phyloP scores from a whole-genome alignment of 129 eudicot species.

The Daucus carota region DNA sequence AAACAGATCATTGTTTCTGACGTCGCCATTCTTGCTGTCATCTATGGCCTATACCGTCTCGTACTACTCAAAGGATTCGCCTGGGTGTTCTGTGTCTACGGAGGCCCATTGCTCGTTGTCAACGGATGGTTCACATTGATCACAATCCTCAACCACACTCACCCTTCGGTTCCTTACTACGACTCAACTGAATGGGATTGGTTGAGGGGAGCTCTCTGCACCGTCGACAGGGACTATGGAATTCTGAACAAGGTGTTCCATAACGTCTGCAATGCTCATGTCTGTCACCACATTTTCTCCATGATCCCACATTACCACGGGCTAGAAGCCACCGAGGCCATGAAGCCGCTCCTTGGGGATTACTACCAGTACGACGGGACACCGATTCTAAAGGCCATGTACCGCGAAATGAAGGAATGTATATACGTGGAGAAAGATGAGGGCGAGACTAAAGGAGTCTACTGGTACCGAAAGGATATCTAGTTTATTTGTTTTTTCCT shows the following conservation, averaged over 20 bases:
- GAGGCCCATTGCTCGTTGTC: neutral
- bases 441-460: neutral
- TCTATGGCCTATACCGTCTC: neutral
- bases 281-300: neutral
- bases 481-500: too few relatives aligned
- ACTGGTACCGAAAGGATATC: neutral
- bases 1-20: too few relatives aligned
- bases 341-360: neutral
- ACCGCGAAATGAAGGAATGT: neutral
- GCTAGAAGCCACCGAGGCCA: neutral
- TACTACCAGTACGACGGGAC: neutral
- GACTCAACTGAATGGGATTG: neutral
- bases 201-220: neutral
- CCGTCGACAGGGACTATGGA: neutral
- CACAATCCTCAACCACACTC: neutral
- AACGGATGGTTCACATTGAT: neutral
- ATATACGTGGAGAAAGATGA: neutral
- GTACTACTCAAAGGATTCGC: neutral
- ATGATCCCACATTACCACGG: neutral
- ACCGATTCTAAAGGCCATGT: neutral
- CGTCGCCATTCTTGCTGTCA: neutral
- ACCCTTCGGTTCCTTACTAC: neutral
- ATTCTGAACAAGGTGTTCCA: neutral
- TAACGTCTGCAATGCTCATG: neutral
- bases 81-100: neutral